Base-by-base conservation (phyloP, 192 early-diverging fungal species). In the Tieghemiomyces parasiticus region DNA sequence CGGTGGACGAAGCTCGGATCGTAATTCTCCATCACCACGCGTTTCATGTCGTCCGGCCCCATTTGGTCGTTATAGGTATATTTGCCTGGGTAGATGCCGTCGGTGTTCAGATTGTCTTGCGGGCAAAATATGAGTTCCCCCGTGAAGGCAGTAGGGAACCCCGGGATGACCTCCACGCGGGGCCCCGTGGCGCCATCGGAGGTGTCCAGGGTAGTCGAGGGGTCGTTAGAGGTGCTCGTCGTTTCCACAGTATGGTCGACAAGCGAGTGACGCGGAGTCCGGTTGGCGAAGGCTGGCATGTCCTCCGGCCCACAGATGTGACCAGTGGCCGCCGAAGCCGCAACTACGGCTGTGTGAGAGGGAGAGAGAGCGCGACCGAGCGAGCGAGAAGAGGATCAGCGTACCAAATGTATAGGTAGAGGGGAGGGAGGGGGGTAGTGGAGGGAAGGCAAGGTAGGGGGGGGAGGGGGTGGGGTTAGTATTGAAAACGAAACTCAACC, bases 1-100 rank as follows among this genome's bases (percentile, higher is more conserved):
- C 81, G 61, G 32, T 71, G 70, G 24, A 83, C 78, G 66, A 99
- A 99, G 14, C 78, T 69, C 30, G 87, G 82, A 68, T 99, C 95
- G 68, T 99, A 99, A 69, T 99, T 99, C 68, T 95, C 91, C 95
- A 99, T 99, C 46, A 89, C 95, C 0, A 99, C 91, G 67, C 86
- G 74, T 46, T 81, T 82, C 95, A 98, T 98, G 31, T 82, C 77
- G 51, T 90, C 90, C 8, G 82, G 77, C 10, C 83, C 79, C 67
- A 99, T 82, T 62, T 96, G 91, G 67, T 99, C 95, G 64, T 91
- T 84, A 66, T 99, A 99, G 3, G 93, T 99, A 75, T 96, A 99
- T 66, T 93, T 95, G 44, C 95, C 95, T 4, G 95, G 90, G 64
- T 99, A 99, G 58, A 96, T 96, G 34, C 90, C 95, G 73, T 99